These are phyloP conservation scores for Rhizopus stolonifer DNA, from an alignment of 371 early-diverging fungal species.

Conservation along the genomic window DNA sequence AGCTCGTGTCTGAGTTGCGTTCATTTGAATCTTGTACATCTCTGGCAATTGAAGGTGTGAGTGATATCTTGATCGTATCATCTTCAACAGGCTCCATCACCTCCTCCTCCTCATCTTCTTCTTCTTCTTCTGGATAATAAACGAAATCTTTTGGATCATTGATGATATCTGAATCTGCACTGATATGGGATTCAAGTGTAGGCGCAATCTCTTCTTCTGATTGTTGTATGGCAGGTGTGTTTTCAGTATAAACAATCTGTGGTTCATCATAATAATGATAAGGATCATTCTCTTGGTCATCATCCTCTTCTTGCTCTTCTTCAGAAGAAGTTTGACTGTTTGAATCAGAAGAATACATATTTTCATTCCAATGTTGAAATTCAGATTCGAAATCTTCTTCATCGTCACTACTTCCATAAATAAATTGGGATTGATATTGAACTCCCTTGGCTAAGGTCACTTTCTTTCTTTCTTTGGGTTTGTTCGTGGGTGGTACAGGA, in stretches of 20 bases:
- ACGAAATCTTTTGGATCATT: conserved; percentile 10
- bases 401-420: conserved; percentile 46
- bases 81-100: conserved; percentile 14
- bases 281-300: conserved; percentile 25
- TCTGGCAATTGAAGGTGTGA: conserved; percentile 48
- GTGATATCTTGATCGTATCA: conserved; percentile 50
- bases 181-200: conserved; percentile 1
- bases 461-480: conserved; percentile 29
- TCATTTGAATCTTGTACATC: conserved; percentile 16
- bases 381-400: conserved; percentile 50
- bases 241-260: conserved; percentile 2
- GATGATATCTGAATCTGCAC: conserved; percentile 22
- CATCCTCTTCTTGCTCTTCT: conserved; percentile 18
- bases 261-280: conserved; percentile 26
- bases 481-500: conserved; percentile 43
- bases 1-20: conserved; percentile 9
- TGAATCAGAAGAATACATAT: conserved; percentile 26
- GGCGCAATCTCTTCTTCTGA: background rate
- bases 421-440: conserved; percentile 50
- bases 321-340: conserved; percentile 1
- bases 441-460: conserved; percentile 49
- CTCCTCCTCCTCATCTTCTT: background rate
- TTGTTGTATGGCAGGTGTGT: too few species aligned
- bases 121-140: background rate
- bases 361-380: conserved; percentile 48